Evolutionary conservation across 75 land plant species (phyloP), one percentile per base, ranked within the genome.

Genomic region (Larix kaempferi): DNA sequence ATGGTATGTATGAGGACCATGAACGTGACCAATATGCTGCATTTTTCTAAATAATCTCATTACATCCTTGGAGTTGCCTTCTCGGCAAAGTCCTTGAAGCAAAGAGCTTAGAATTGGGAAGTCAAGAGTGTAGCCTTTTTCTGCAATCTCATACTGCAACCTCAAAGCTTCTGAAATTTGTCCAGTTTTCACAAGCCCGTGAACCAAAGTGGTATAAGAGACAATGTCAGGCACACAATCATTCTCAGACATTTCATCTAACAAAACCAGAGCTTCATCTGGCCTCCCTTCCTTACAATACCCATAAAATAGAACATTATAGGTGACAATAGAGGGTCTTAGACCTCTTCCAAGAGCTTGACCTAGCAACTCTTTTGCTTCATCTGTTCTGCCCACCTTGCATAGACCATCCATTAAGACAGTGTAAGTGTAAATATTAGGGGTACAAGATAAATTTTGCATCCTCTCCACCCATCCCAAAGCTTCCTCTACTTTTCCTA

Each of bases 321-420:
- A 89, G 59, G 84, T 87, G 33, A 87, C 83, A 29, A 84, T 76
- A 58, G 35, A 86, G 15, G 95, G 95, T 56, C 15, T 57, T 49
- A 88, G 58, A 26, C 85, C 90, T 80, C 74, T 73, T 56, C 57
- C 76, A 44, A 81, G 2, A 64, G 91, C 87, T 57, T 93, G 91
- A 23, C 74, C 58, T 2, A 93, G 78, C 66, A 93, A 78, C 54
- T 84, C 82, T 73, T 83, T 66, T 12, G 91, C 89, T 58, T 89
- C 90, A 57, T 85, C 78, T 3, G 85, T 64, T 64, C 86, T 71
- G 21, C 93, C 93, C 35, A 91, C 85, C 75, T 84, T 89, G 56
- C 95, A 87, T 5, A 88, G 81, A 23, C 91, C 89, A 79, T 93
- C 88, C 79, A 93, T 91, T 23, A 93, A 73, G 14, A 78, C 71